phyloP scores from a whole-genome alignment of 192 early-diverging fungal genomes.

The Coemansia sp. region DNA sequence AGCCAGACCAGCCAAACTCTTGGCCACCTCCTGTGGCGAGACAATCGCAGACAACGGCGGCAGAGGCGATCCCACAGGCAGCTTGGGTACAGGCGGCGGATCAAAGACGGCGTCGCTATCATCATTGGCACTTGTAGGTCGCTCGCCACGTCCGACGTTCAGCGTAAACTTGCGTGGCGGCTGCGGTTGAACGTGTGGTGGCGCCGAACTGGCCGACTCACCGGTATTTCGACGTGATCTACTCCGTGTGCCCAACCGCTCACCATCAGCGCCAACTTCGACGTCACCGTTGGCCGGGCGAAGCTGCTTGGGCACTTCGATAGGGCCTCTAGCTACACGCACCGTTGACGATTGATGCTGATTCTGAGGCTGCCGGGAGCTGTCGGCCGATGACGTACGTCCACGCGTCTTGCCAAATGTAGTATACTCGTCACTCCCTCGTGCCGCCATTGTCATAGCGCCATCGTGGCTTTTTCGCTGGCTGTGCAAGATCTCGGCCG shows the following conservation, averaged over 20 bases:
- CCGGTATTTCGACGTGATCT: slow-evolving; percentile 13
- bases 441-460: neutral
- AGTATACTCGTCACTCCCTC: slow-evolving; percentile 1
- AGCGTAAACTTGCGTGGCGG: slow-evolving; percentile 14
- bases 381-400: slow-evolving; percentile 20
- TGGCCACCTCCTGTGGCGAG: neutral
- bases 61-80: slow-evolving; percentile 24
- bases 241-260: slow-evolving; percentile 8
- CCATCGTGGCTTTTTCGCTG: slow-evolving; percentile 38
- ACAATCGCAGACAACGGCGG: slow-evolving; percentile 9
- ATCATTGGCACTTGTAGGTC: slow-evolving; percentile 5
- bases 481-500: neutral
- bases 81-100: slow-evolving; percentile 36
- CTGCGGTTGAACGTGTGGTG: slow-evolving; percentile 1
- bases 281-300: slow-evolving; percentile 7
- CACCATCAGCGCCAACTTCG: neutral
- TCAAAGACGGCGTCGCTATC: slow-evolving; percentile 5
- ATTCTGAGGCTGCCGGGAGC: neutral
- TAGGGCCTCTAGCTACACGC: slow-evolving; percentile 19
- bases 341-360: slow-evolving; percentile 20
- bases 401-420: neutral
- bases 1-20: neutral
- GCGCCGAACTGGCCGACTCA: slow-evolving; percentile 11
- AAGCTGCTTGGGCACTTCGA: slow-evolving; percentile 26
- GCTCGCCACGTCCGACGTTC: slow-evolving; percentile 9